Evolutionary conservation across 495 filamentous ascomycete species (phyloP).

Genomic region (Darksidea phi): DNA sequence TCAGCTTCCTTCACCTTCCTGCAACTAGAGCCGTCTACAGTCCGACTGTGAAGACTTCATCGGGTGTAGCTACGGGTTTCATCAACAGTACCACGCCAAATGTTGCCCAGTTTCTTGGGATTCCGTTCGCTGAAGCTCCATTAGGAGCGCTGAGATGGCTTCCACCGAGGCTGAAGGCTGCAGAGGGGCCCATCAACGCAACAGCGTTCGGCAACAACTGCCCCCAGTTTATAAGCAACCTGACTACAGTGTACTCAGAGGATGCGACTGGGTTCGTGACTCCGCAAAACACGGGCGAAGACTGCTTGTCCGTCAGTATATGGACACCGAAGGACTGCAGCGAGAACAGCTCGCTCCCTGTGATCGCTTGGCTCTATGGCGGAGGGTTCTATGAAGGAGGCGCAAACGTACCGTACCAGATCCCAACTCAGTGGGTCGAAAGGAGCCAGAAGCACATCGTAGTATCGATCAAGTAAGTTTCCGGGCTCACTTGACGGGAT

Average conservation of each 20-base stretch:
- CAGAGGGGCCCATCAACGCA: constrained; percentile 40
- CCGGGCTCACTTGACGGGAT: neutral
- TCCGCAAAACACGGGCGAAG: constrained; percentile 45
- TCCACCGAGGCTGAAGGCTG: constrained; percentile 41
- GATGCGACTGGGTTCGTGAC: constrained; percentile 58
- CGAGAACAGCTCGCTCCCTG: constrained; percentile 55
- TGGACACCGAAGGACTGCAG: constrained; percentile 55
- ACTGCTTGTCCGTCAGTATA: constrained; percentile 64
- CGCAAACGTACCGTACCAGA: constrained; percentile 48
- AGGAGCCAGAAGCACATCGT: constrained; percentile 55
- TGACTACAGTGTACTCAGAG: constrained; percentile 50
- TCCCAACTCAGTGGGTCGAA: constrained; percentile 47
- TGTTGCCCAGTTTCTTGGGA: constrained; percentile 50
- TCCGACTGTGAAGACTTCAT: constrained; percentile 17
- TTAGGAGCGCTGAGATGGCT: constrained; percentile 45
- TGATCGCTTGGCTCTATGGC: constrained; percentile 67
- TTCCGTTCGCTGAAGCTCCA: constrained; percentile 49
- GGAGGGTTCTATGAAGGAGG: constrained; percentile 61
- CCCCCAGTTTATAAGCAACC: constrained; percentile 40
- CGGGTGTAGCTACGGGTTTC: constrained; percentile 37
- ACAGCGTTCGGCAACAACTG: constrained; percentile 35
- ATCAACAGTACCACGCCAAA: constrained; percentile 43
- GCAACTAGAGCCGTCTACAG: neutral
- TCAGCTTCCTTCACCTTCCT: neutral
- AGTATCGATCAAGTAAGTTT: constrained; percentile 54